These are phyloP conservation scores for Quercus lobata DNA, from an alignment of 331 rosid species.

Conservation along the genomic window DNA sequence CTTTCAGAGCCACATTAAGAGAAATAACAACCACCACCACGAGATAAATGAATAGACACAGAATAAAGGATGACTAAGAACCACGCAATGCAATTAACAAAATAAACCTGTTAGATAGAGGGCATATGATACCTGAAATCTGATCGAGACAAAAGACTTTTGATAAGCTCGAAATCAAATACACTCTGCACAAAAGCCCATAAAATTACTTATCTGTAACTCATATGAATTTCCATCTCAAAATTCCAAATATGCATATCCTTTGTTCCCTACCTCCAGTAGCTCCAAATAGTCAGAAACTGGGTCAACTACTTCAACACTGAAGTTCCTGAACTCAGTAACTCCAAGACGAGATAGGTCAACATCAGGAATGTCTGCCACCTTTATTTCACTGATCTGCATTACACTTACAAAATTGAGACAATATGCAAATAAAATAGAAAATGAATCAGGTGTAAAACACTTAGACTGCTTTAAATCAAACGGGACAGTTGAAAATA, in stretches of 20 bases:
- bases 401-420: constrained; percentile 22
- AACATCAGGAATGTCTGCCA: constrained; percentile 84
- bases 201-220: constrained; percentile 20
- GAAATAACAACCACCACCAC: background rate
- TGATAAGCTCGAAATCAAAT: constrained; percentile 85
- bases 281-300: constrained; percentile 93
- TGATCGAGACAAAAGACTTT: constrained; percentile 63
- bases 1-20: background rate
- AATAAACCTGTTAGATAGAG: constrained; percentile 10
- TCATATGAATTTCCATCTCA: constrained; percentile 8
- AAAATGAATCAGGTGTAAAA: constrained; percentile 10
- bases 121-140: constrained; percentile 64
- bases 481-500: constrained; percentile 1
- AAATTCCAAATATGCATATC: background rate
- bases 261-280: constrained; percentile 61
- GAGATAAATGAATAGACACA: background rate
- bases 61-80: background rate
- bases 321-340: constrained; percentile 66
- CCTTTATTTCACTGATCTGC: constrained; percentile 82
- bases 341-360: constrained; percentile 76
- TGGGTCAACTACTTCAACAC: constrained; percentile 87
- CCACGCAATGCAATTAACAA: constrained; percentile 1
- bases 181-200: constrained; percentile 63
- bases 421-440: background rate
- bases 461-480: background rate